phyloP scores from a whole-genome alignment of 31 red algal genomes.

The Pterothamnion heteromorphum region DNA sequence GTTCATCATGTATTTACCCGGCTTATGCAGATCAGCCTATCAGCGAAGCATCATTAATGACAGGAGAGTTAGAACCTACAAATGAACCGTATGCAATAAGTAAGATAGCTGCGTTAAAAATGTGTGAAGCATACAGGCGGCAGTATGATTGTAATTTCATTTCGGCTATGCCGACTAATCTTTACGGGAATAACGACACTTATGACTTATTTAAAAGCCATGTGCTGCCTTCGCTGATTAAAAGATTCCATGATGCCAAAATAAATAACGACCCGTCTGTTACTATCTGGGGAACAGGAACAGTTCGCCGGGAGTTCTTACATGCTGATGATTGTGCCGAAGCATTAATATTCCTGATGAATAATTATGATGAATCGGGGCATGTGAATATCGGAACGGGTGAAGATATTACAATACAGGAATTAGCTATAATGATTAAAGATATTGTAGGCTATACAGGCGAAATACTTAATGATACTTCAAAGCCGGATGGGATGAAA shows the following conservation, averaged over 20 bases:
- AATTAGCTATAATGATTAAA: neutral
- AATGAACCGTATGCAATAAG: conserved; percentile 47
- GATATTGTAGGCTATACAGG: neutral
- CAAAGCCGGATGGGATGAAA: conserved; percentile 42
- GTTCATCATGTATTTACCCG: conserved; percentile 45
- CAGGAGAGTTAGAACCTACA: conserved; percentile 29
- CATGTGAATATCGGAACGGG: conserved; percentile 40
- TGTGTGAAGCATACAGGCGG: conserved; percentile 20
- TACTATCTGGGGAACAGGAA: conserved; percentile 36
- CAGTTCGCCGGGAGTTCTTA: conserved; percentile 21
- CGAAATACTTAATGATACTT: conserved; percentile 6
- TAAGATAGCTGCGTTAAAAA: conserved; percentile 44
- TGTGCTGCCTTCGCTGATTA: conserved; percentile 41
- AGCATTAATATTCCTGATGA: conserved; percentile 20
- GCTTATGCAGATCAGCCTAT: neutral
- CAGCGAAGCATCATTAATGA: conserved; percentile 24
- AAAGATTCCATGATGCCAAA: conserved; percentile 37
- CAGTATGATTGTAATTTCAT: conserved; percentile 31
- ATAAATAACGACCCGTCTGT: neutral
- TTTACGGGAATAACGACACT: conserved; percentile 37
- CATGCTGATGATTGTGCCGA: conserved; percentile 37
- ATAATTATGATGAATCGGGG: neutral
- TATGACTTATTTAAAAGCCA: conserved; percentile 33
- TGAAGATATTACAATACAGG: conserved; percentile 15
- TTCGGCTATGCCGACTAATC: conserved; percentile 44